Evolutionary conservation across 2,329 filamentous ascomycete genomes (phyloP).

Genomic region (Neophaeococcomyces mojaviensis): DNA sequence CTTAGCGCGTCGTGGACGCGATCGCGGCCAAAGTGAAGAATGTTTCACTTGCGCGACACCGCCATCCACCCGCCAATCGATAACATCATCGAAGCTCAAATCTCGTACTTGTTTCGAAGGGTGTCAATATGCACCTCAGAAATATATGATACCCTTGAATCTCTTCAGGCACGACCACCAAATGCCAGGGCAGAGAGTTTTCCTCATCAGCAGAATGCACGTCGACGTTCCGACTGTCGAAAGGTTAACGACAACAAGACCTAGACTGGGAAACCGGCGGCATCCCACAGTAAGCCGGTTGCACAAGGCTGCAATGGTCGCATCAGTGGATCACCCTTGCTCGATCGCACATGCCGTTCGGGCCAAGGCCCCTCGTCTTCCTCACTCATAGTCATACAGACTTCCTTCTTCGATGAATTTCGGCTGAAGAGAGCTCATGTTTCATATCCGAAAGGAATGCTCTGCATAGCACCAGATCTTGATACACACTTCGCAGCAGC

Average conservation of each 20-base stretch:
- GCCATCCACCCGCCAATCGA: constrained; percentile 1
- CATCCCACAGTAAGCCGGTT: too few species aligned
- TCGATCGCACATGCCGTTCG: too few species aligned
- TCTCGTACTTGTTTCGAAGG: constrained; percentile 4
- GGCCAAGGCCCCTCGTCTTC: too few species aligned
- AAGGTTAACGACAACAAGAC: too few species aligned
- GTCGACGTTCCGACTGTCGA: neutral
- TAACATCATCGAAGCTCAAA: neutral
- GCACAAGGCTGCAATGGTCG: too few species aligned
- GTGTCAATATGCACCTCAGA: constrained; percentile 1
- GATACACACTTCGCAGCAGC: constrained; percentile 41
- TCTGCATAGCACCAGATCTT: constrained; percentile 39
- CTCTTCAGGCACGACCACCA: neutral
- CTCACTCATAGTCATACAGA: too few species aligned
- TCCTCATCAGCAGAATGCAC: too few species aligned
- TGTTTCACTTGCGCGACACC: neutral
- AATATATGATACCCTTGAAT: neutral
- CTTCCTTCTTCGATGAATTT: too few species aligned
- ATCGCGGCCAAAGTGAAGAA: neutral
- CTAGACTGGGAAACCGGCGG: too few species aligned
- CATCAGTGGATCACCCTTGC: neutral
- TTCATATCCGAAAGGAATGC: constrained; percentile 43
- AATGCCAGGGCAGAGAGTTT: too few species aligned
- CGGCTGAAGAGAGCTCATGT: constrained; percentile 15
- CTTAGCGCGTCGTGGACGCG: constrained; percentile 4